phyloP scores from a whole-genome alignment of 192 early-diverging fungal species.

The Phycomyces nitens region DNA sequence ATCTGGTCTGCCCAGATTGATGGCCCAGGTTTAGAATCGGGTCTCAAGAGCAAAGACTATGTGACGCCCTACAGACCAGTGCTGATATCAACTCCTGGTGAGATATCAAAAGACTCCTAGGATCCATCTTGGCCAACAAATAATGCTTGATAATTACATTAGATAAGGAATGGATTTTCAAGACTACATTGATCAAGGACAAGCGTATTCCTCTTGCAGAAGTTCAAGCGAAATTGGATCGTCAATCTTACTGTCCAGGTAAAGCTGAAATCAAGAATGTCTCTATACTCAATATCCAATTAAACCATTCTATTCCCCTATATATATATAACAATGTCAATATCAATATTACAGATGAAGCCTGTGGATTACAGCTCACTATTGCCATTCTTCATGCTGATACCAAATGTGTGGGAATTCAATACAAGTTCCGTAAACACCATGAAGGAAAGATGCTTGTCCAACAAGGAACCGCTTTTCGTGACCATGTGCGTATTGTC shows the following conservation, averaged over 20 bases:
- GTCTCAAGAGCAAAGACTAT: constrained; percentile 33
- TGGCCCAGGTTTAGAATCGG: constrained; percentile 32
- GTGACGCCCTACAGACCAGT: constrained; percentile 39
- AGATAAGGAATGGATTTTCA: constrained; percentile 33
- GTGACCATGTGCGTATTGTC: constrained; percentile 34
- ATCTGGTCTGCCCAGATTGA: constrained; percentile 31
- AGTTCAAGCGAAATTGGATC: constrained; percentile 33
- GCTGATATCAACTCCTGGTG: constrained; percentile 30
- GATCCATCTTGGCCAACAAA: neutral
- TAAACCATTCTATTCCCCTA: too few relatives aligned
- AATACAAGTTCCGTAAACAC: constrained; percentile 43
- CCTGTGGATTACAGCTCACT: constrained; percentile 29
- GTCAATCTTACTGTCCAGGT: constrained; percentile 39
- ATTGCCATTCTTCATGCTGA: constrained; percentile 20
- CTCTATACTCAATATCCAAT: too few relatives aligned
- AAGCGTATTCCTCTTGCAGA: constrained; percentile 21
- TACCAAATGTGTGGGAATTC: constrained; percentile 17
- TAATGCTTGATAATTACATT: neutral
- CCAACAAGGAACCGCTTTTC: constrained; percentile 37
- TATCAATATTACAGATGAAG: constrained; percentile 22
- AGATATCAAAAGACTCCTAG: neutral
- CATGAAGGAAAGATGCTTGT: constrained; percentile 43
- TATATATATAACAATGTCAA: neutral
- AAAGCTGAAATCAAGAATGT: constrained; percentile 4
- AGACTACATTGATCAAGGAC: constrained; percentile 28